Conservation (phyloP, 1,139 yeast species). For the Lodderomyces orthopsilosis region DNA sequence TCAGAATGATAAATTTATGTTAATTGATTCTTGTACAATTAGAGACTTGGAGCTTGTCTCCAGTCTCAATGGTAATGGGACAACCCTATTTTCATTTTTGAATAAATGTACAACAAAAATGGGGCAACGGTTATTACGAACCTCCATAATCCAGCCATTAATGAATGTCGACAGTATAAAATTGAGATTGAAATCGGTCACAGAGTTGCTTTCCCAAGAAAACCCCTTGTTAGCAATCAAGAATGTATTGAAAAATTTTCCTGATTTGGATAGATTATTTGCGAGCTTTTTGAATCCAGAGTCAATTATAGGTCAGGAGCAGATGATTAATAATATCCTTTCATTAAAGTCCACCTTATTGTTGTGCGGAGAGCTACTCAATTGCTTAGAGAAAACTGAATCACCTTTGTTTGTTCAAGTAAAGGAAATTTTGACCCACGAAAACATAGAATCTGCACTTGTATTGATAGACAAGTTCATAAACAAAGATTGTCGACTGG, state of each 20-base stretch:
- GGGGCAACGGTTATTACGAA: conserved; percentile 41
- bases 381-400: conserved; percentile 14
- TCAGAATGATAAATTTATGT: conserved; percentile 38
- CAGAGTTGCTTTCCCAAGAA: conserved; percentile 24
- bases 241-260: conserved; percentile 21
- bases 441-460: conserved; percentile 19
- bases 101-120: conserved; percentile 41
- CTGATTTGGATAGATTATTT: conserved; percentile 37
- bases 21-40: conserved; percentile 36
- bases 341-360: conserved; percentile 30
- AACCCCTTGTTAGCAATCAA: conserved; percentile 18
- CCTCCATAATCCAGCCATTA: conserved; percentile 43
- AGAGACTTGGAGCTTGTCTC: conserved; percentile 34
- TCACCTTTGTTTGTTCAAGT: conserved; percentile 25
- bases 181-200: conserved; percentile 31
- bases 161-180: conserved; percentile 31
- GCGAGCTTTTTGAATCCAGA: conserved; percentile 17
- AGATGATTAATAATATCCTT: conserved; percentile 37
- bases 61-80: conserved; percentile 25
- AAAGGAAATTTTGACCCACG: conserved; percentile 23
- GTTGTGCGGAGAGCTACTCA: conserved; percentile 14
- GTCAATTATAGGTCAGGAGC: conserved; percentile 20
- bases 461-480: conserved; percentile 27
- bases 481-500: conserved; percentile 43
- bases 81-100: conserved; percentile 31